Percentiles rank a stretch among this genome's conserved stretches.
Evolutionary conservation across 176 grass and related monocot species (phyloP).

Genomic region (Bromus sterilis): DNA sequence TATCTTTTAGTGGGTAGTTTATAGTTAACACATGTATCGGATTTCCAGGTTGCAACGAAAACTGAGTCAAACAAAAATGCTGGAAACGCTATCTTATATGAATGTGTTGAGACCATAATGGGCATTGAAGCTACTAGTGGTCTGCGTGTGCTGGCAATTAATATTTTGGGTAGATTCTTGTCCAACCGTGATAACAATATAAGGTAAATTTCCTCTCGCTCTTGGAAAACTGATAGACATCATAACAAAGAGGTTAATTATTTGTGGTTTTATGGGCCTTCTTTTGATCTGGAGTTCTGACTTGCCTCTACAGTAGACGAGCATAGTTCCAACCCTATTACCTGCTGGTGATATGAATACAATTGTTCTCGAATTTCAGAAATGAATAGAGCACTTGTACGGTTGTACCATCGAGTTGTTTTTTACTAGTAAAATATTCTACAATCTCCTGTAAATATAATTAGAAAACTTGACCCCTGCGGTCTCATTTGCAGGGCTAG

Average conservation of each 20-base stretch:
- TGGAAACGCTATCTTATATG: slow-evolving; percentile 96
- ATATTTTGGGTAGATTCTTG: slow-evolving; percentile 96
- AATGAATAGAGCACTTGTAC: background rate
- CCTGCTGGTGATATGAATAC: background rate
- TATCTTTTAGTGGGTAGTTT: slow-evolving; percentile 4
- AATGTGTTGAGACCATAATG: slow-evolving; percentile 99
- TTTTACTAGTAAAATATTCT: background rate
- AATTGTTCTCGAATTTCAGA: slow-evolving; percentile 2
- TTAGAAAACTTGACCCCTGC: background rate
- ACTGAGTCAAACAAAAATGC: slow-evolving; percentile 97
- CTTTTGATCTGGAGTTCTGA: background rate
- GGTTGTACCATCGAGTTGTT: background rate
- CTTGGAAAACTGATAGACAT: background rate
- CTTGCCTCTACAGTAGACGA: background rate
- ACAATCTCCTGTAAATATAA: slow-evolving; percentile 2
- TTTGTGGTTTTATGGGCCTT: background rate
- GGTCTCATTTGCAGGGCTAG: background rate
- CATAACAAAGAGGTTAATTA: background rate
- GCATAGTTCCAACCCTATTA: background rate
- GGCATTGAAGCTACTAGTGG: slow-evolving; percentile 94
- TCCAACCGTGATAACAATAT: slow-evolving; percentile 99
- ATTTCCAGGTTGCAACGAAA: slow-evolving; percentile 92
- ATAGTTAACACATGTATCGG: background rate
- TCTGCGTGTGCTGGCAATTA: slow-evolving; percentile 87
- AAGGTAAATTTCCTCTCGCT: slow-evolving; percentile 50